A percentile compares a stretch with the other conserved stretches of the same genome.
phyloP scores from a whole-genome alignment of 2,329 filamentous ascomycete genomes.

The Laburnicola sp. region DNA sequence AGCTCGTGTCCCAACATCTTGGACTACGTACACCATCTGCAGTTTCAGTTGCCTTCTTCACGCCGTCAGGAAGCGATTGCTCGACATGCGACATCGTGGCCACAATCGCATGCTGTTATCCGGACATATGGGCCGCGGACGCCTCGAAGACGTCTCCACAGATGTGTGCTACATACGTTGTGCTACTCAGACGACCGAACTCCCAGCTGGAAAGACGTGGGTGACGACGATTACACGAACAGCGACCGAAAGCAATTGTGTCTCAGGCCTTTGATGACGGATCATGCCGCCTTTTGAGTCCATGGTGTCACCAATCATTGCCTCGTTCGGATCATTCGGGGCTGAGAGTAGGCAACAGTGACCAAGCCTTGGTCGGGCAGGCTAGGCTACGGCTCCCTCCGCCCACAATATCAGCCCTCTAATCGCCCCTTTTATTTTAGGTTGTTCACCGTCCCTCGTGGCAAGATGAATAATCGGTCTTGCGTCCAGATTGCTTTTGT shows the following conservation, averaged over 20 bases:
- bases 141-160: neutral
- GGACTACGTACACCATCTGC: constrained; percentile 1
- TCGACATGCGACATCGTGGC: neutral
- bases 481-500: too few species aligned
- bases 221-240: too few species aligned
- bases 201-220: neutral
- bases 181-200: neutral
- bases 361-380: neutral
- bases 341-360: neutral
- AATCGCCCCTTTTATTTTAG: neutral
- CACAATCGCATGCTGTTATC: neutral
- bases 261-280: too few species aligned
- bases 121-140: neutral
- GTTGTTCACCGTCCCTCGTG: neutral
- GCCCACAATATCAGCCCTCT: constrained; percentile 8
- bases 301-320: neutral
- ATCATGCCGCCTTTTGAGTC: neutral
- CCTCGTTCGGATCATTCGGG: neutral
- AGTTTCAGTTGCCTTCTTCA: constrained; percentile 6
- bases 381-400: neutral
- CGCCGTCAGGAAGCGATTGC: neutral
- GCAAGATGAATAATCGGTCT: neutral
- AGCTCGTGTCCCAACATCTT: neutral
- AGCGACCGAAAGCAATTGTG: too few species aligned
- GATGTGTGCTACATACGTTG: neutral